Evolutionary conservation across 129 eudicot species (phyloP).

Genomic region (Centrapalus pauciflorus): DNA sequence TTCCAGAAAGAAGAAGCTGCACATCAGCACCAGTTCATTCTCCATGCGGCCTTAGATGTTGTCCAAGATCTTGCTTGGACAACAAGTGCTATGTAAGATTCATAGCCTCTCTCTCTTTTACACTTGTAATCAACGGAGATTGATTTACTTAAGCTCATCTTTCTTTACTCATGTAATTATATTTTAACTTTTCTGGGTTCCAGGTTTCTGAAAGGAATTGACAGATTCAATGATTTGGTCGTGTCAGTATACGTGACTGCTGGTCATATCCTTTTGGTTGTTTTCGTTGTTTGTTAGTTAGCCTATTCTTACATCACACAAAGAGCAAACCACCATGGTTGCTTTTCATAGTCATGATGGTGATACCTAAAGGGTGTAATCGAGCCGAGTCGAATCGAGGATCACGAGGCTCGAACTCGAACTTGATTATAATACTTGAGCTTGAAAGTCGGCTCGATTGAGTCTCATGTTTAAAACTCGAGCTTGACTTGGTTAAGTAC

Average conservation of each 20-base stretch:
- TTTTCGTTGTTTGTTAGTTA: not conserved
- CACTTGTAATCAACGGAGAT: not conserved
- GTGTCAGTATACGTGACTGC: slow-evolving; percentile 98
- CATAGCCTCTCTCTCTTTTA: not conserved
- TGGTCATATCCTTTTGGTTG: slow-evolving; percentile 91
- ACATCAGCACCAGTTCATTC: slow-evolving; percentile 91
- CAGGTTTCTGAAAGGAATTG: slow-evolving; percentile 92
- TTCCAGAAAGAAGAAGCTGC: slow-evolving; percentile 90
- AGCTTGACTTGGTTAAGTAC: too few relatives aligned
- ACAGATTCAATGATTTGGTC: slow-evolving; percentile 93
- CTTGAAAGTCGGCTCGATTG: too few relatives aligned
- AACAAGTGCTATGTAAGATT: slow-evolving; percentile 89
- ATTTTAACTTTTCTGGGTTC: slow-evolving; percentile 14
- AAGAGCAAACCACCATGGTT: not conserved
- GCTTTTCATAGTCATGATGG: too few relatives aligned
- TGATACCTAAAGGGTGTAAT: too few relatives aligned
- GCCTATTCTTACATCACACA: not conserved
- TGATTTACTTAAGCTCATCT: not conserved
- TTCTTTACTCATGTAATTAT: not conserved
- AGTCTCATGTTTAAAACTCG: too few relatives aligned
- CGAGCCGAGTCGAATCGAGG: too few relatives aligned
- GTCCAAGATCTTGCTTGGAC: slow-evolving; percentile 98
- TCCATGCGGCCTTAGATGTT: slow-evolving; percentile 91
- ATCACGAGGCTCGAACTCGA: too few relatives aligned
- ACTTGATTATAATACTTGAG: too few relatives aligned